Base-by-base conservation (phyloP, 1,284 basidiomycete species). In the Salmacisia buchloeana region DNA sequence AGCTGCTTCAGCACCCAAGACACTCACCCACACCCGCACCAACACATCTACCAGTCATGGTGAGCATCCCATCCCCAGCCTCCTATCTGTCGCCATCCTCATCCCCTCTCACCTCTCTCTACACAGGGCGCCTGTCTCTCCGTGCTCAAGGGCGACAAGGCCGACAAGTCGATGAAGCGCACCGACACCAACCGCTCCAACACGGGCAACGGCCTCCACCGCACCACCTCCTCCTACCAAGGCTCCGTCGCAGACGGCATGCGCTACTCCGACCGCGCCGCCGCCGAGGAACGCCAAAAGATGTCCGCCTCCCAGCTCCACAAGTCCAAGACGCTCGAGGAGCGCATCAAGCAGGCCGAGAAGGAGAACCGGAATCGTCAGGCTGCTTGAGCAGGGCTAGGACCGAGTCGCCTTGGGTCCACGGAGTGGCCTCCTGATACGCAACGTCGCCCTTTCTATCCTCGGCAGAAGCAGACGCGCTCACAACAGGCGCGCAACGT, bases 151-250 rank as follows among this genome's bases (percentile, higher is more conserved):
- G 61, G 61, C 33, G 41, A 41, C 29, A 31, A 49, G 39, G 62
- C 46, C 18, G 72, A 72, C 63, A 72, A 72, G 72, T 70, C 72
- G 67, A 73, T 78, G 65, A 77, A 72, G 70, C 75, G 76, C 43
- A 78, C 77, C 45, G 76, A 78, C 63, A 78, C 77, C 59, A 78
- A 78, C 72, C 72, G 68, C 10, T 63, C 64, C 58, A 68, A 67
- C 61, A 69, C 66, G 63, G 70, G 69, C 52, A 63, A 76, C 64
- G 77, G 77, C 65, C 69, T 79, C 46, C 77, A 77, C 61, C 75
- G 77, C 43, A 78, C 76, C 64, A 78, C 77, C 29, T 78, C 76
- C 15, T 79, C 77, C 33, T 79, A 76, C 73, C 76, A 78, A 60
- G 77, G 77, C 62, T 72, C 71, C 41, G 75, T 78, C 46, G 76